Conservation (phyloP, 225 moss, liverwort and hornwort species). For the Lunularia cruciata region DNA sequence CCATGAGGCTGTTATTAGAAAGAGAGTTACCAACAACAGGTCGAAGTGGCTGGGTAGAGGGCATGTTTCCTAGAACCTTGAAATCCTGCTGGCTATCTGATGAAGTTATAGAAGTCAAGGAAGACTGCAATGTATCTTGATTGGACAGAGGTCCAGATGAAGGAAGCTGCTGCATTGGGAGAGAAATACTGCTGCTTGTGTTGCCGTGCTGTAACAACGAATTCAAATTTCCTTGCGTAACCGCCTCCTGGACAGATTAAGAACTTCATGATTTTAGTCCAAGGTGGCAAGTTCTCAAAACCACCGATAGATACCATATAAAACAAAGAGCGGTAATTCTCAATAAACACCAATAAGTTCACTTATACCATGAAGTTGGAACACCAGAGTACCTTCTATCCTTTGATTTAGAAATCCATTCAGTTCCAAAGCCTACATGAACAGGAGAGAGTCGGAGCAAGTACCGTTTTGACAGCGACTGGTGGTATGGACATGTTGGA, state of each 20-base stretch:
- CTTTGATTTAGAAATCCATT: no score
- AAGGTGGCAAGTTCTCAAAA: no score
- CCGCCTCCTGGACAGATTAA: conserved; percentile 53
- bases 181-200: conserved; percentile 38
- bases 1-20: conserved; percentile 50
- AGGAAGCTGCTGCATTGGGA: conserved; percentile 65
- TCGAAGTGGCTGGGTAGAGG: conserved; percentile 47
- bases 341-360: background rate
- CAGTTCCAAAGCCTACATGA: no score
- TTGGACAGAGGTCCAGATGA: conserved; percentile 57
- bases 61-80: conserved; percentile 41
- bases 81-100: conserved; percentile 51
- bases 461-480: conserved; percentile 45
- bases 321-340: no score
- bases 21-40: conserved; percentile 53
- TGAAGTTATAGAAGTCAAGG: conserved; percentile 63
- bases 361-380: background rate
- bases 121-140: conserved; percentile 66
- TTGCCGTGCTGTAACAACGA: conserved; percentile 67
- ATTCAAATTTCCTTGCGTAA: conserved; percentile 35
- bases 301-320: no score
- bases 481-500: conserved; percentile 36
- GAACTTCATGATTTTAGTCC: no score
- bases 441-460: background rate
- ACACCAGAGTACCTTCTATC: background rate